A percentile compares a stretch with the other conserved stretches of the same genome.
Conservation (phyloP, 768 basidiomycete species). For the Lactifluus volemus region DNA sequence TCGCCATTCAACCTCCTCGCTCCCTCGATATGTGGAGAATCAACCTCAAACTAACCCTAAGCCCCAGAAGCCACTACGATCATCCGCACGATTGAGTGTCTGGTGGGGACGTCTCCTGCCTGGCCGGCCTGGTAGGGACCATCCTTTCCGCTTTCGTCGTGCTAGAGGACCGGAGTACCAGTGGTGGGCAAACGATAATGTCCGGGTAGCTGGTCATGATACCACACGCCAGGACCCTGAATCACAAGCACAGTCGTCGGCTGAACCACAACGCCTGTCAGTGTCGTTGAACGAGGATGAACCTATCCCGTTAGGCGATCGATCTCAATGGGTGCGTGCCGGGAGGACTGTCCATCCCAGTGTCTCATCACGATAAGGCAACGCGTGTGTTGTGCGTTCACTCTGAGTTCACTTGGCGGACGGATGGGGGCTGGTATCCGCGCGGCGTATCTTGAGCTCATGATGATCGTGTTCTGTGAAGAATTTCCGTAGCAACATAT, state of each 20-base stretch:
- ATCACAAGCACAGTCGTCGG: background rate
- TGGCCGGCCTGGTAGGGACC: constrained; percentile 12
- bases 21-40: constrained; percentile 10
- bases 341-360: constrained; percentile 1
- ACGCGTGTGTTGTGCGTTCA: background rate
- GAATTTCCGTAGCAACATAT: background rate
- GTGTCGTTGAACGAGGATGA: constrained; percentile 39
- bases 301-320: constrained; percentile 45
- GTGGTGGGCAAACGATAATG: background rate
- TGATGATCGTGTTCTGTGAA: background rate
- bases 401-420: background rate
- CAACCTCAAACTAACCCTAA: background rate
- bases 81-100: background rate
- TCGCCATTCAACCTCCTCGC: constrained; percentile 12
- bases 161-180: background rate
- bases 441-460: background rate
- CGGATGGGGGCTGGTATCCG: background rate
- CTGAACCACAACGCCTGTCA: constrained; percentile 29
- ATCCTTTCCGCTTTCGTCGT: constrained; percentile 11
- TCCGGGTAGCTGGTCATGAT: background rate
- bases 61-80: constrained; percentile 1
- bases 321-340: constrained; percentile 33
- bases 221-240: background rate
- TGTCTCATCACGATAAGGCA: background rate
- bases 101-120: constrained; percentile 14